These are phyloP conservation scores for Agaricus subrufescens DNA, from an alignment of 768 basidiomycete species.

Conservation along the genomic window DNA sequence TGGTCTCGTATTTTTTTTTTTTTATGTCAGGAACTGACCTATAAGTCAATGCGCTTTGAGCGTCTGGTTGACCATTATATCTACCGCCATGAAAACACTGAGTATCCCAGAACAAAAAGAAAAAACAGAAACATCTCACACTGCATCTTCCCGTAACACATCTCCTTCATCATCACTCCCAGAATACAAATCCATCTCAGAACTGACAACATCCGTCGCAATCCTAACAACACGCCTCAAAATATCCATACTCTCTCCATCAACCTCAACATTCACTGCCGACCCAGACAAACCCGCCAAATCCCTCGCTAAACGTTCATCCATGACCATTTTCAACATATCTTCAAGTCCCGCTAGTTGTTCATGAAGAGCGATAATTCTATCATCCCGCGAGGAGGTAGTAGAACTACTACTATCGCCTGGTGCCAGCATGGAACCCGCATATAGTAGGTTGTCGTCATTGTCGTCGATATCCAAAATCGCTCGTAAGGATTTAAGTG, in stretches of 20 bases:
- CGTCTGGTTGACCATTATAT: no score
- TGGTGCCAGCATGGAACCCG: no score
- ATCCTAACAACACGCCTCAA: constrained; percentile 1
- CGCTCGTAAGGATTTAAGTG: not conserved
- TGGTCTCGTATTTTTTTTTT: no score
- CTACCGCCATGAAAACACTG: no score
- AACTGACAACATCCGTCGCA: not conserved
- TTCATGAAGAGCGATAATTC: not conserved
- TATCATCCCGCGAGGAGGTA: not conserved
- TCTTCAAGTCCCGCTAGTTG: constrained; percentile 5
- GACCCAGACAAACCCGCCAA: not conserved
- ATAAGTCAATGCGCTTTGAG: no score
- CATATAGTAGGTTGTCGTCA: not conserved
- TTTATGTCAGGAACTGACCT: no score
- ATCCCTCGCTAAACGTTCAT: constrained; percentile 4
- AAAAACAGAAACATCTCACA: not conserved
- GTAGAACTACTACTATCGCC: no score
- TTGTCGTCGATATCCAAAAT: not conserved
- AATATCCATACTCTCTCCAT: not conserved
- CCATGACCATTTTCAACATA: constrained; percentile 1
- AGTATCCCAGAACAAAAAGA: no score
- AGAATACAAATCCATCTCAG: not conserved
- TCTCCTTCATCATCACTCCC: not conserved
- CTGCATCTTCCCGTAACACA: not conserved
- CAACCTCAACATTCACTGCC: not conserved